Evolutionary conservation across 164 flowering plant species (phyloP), one percentile per base, ranked within the genome.

Genomic region (Euptelea pleiosperma): DNA sequence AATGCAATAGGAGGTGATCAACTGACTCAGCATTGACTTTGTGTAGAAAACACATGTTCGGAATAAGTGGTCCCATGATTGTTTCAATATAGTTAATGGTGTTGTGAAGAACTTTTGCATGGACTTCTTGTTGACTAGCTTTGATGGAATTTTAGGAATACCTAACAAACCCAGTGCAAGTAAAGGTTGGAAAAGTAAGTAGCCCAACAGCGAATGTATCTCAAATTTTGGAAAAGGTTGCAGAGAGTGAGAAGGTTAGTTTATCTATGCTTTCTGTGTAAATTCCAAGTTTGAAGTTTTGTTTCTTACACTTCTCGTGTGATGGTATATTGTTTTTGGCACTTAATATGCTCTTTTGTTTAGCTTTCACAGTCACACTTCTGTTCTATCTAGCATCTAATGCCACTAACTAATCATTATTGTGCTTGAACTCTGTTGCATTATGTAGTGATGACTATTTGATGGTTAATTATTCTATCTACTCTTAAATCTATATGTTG

Each of bases 141-240:
- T 40, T 16, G 28, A 35, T 37, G 25, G 24, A 42, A 44, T 44
- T 68, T 62, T 66, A 82, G 87, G 84, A 82, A 48, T 80, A 82
- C 57, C 67, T 82, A 6, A 73, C 61, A 45, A 57, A 67, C 37
- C 84, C 87, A 43, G 82, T 82, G 36, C 84, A 72, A 73, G 84
- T 82, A 34, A 82, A 78, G 75, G 84, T 82, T 55, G 87, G 87
- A 48, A 80, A 78, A 76, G 87, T 80, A 11, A 78, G 87, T 57
- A 70, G 79, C 62, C 87, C 87, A 16, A 82, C 84, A 28, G 78
- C 79, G 25, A 82, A 80, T 70, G 87, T 82, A 22, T 66, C 75
- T 44, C 87, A 82, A 60, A 31, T 55, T 37, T 59, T 82, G 74
- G 73, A 72, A 76, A 82, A 77, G 66, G 76, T 75, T 55, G 42